Evolutionary conservation across 108 stramenopile species (phyloP).

Genomic region (Cylindrotheca closterium): DNA sequence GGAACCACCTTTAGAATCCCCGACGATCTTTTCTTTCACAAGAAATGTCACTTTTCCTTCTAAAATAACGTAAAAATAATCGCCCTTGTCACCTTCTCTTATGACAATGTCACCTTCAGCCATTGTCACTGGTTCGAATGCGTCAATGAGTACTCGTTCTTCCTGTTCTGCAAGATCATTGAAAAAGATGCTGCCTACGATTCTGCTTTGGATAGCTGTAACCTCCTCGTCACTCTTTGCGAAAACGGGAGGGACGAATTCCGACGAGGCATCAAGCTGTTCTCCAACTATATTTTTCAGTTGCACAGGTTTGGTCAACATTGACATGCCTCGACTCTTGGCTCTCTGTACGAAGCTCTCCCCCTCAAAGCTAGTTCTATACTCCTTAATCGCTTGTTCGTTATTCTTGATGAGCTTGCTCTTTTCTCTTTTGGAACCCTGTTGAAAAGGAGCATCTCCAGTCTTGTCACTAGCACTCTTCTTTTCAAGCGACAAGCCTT

Average conservation of each 20-base stretch:
- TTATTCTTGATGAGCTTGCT: conserved; percentile 4
- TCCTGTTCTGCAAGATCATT: conserved; percentile 45
- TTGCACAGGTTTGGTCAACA: conserved; percentile 16
- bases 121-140: conserved; percentile 55
- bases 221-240: conserved; percentile 48
- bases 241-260: conserved; percentile 36
- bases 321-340: conserved; percentile 18
- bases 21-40: conserved; percentile 57
- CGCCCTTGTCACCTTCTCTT: conserved; percentile 67
- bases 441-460: background rate
- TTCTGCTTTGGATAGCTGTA: conserved; percentile 49
- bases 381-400: conserved; percentile 4
- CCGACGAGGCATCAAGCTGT: conserved; percentile 9
- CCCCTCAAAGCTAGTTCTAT: conserved; percentile 6
- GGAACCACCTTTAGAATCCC: conserved; percentile 37
- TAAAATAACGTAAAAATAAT: conserved; percentile 74
- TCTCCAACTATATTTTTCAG: conserved; percentile 42
- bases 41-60: conserved; percentile 62
- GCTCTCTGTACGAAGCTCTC: conserved; percentile 12
- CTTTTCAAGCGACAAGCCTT: conserved; percentile 5
- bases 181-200: conserved; percentile 66
- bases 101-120: conserved; percentile 46
- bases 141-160: conserved; percentile 48
- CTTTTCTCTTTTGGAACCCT: conserved; percentile 4
- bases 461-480: conserved; percentile 10